Evolutionary conservation across 495 filamentous ascomycete species (phyloP).

Genomic region (Mycothermus thermophilus): DNA sequence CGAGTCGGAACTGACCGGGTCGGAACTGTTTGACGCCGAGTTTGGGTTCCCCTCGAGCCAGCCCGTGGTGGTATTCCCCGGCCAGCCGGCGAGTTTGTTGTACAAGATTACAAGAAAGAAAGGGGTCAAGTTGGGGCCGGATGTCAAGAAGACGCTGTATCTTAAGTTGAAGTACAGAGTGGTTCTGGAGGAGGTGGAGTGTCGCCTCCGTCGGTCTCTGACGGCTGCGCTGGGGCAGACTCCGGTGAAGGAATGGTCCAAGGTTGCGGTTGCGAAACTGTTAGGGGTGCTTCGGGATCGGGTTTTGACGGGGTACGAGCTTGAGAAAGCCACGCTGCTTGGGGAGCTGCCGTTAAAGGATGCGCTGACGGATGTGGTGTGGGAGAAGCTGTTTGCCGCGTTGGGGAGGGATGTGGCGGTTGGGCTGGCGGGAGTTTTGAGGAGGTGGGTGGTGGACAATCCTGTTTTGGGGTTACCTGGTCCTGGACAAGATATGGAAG

Average conservation of each 20-base stretch:
- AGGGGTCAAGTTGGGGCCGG: constrained; percentile 18
- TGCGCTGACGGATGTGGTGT: constrained; percentile 23
- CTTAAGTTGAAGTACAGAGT: constrained; percentile 67
- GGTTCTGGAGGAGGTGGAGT: constrained; percentile 55
- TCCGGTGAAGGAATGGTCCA: constrained; percentile 29
- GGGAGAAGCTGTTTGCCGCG: constrained; percentile 32
- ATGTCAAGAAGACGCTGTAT: constrained; percentile 40
- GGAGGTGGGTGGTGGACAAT: too few relatives aligned
- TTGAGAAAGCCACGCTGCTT: constrained; percentile 43
- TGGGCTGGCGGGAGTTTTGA: too few relatives aligned
- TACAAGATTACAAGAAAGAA: constrained; percentile 56
- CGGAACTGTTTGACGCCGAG: constrained; percentile 51
- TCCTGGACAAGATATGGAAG: too few relatives aligned
- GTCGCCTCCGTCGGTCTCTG: constrained; percentile 28
- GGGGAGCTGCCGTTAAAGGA: constrained; percentile 30
- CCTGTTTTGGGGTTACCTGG: too few relatives aligned
- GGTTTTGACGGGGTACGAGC: constrained; percentile 43
- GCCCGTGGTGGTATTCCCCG: constrained; percentile 56
- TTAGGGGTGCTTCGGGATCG: constrained; percentile 36
- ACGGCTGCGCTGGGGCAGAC: constrained; percentile 25
- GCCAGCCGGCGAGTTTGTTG: constrained; percentile 66
- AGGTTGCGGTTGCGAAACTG: constrained; percentile 36
- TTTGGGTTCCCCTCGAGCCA: constrained; percentile 40
- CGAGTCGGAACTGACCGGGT: constrained; percentile 54
- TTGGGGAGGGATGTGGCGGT: too few relatives aligned